Evolutionary conservation across 768 basidiomycete species (phyloP), one percentile per base, ranked within the genome.

Genomic region (Trametes meyenii): DNA sequence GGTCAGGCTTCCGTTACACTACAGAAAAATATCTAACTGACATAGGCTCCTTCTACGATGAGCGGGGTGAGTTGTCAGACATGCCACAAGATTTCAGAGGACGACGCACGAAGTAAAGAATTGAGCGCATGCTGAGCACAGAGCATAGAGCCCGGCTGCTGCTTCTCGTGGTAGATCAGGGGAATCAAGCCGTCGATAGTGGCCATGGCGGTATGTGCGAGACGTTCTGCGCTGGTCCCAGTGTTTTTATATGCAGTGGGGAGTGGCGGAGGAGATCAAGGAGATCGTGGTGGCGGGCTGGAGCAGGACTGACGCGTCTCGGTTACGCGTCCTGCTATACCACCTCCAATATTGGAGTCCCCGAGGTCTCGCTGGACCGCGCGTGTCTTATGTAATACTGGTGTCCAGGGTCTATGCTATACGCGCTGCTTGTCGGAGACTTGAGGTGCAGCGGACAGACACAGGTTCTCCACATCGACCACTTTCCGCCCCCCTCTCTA

Each of bases 121-220:
- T 94, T 94, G 35, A 94, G 78, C 8, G 92, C 90, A 75, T 94
- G 90, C 70, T 94, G 92, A 13, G 92, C 92, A 71, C 92, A 94
- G 33, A 94, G 82, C 84, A 90, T 90, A 2, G 90, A 92, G 23
- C 90, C 90, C 58, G 75, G 64, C 70, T 92, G 83, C 72, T 94
- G 92, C 62, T 72, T 83, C 70, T 94, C 91, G 73, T 92, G 90
- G 71, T 93, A 93, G 59, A 94, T 88, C 11, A 81, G 70, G 8
- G 78, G 71, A 13, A 78, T 66, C 11, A 93, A 78, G 29, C 66
- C 67, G 66, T 89, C 83, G 39, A 89, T 76, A 51, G 81, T 80
- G 29, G 85, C 78, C 88, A 90, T 90, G 55, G 58, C 67, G 61
- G 61, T 36, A 11, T n/a, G 17, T 5, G 29, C 13, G 17, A 1